These are phyloP conservation scores for Sporothrix mexicana DNA, from an alignment of 2,329 filamentous ascomycete genomes.

Conservation along the genomic window DNA sequence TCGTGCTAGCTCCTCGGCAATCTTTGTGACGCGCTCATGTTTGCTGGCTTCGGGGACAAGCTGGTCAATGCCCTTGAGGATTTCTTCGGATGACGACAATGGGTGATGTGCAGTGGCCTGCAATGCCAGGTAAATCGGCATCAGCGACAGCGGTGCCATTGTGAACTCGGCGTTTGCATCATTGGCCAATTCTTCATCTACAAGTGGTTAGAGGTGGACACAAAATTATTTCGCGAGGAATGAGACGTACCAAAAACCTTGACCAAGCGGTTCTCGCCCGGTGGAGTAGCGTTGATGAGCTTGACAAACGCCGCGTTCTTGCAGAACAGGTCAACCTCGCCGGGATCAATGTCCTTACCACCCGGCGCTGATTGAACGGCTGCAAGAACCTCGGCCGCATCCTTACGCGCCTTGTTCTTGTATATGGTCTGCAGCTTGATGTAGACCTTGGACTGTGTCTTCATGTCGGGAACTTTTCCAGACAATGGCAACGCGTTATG, in stretches of 20 bases:
- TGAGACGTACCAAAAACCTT: conserved; percentile 60
- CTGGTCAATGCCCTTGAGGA: conserved; percentile 55
- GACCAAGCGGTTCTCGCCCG: conserved; percentile 53
- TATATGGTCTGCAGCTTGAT: conserved; percentile 91
- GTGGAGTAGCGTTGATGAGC: conserved; percentile 67
- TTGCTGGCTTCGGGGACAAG: conserved; percentile 53
- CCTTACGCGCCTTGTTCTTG: conserved; percentile 82
- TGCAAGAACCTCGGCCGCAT: conserved; percentile 74
- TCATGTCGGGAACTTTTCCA: conserved; percentile 94
- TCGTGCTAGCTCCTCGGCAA: conserved; percentile 72
- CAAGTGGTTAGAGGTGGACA: conserved; percentile 35
- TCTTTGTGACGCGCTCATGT: conserved; percentile 58
- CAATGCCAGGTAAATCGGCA: conserved; percentile 73
- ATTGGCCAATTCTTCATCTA: conserved; percentile 61
- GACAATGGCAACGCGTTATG: conserved; percentile 80
- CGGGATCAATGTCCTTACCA: conserved; percentile 64
- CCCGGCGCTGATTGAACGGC: conserved; percentile 61
- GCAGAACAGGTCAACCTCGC: conserved; percentile 89
- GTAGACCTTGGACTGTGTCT: conserved; percentile 89
- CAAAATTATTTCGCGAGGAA: conserved; percentile 30
- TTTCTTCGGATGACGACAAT: conserved; percentile 57
- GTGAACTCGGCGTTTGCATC: conserved; percentile 59
- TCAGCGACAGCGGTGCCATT: conserved; percentile 62
- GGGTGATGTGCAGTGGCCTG: conserved; percentile 57
- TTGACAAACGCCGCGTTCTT: conserved; percentile 94